Conservation (phyloP, 371 early-diverging fungal species). For the Mucor sp. region DNA sequence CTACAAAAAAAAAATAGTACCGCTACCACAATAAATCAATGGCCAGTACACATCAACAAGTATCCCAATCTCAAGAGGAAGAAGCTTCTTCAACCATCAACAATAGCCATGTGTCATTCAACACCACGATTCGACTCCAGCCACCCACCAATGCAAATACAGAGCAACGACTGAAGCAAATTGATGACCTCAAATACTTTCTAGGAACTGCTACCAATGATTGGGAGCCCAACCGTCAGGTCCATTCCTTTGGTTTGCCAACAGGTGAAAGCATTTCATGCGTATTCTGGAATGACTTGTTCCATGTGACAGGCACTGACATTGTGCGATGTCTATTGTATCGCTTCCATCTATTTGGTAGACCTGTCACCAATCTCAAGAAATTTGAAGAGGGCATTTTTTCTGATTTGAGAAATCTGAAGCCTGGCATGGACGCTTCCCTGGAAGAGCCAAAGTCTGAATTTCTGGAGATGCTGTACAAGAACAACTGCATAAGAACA, state of each 20-base stretch:
- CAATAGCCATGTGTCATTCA: neutral
- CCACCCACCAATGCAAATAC: conserved; percentile 35
- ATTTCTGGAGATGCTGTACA: conserved; percentile 97
- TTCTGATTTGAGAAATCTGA: conserved; percentile 95
- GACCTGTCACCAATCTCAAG: conserved; percentile 92
- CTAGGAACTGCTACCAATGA: conserved; percentile 60
- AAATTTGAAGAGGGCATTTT: conserved; percentile 99
- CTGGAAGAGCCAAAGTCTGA: conserved; percentile 97
- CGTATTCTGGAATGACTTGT: conserved; percentile 89
- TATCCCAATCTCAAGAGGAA: neutral
- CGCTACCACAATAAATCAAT: neutral
- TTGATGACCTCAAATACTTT: conserved; percentile 60
- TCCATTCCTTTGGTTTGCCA: conserved; percentile 72
- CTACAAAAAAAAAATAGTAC: neutral
- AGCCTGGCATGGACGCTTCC: conserved; percentile 96
- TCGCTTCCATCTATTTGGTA: conserved; percentile 90
- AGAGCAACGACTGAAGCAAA: conserved; percentile 34
- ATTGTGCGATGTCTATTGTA: conserved; percentile 95
- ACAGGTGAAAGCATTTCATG: conserved; percentile 91
- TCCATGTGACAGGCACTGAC: conserved; percentile 98
- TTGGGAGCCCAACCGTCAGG: conserved; percentile 56
- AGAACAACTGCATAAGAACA: conserved; percentile 98
- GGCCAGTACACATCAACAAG: neutral
- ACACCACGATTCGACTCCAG: conserved; percentile 4
- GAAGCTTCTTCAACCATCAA: neutral